phyloP scores from a whole-genome alignment of 1,284 basidiomycete genomes.

The Wallemia hederae region DNA sequence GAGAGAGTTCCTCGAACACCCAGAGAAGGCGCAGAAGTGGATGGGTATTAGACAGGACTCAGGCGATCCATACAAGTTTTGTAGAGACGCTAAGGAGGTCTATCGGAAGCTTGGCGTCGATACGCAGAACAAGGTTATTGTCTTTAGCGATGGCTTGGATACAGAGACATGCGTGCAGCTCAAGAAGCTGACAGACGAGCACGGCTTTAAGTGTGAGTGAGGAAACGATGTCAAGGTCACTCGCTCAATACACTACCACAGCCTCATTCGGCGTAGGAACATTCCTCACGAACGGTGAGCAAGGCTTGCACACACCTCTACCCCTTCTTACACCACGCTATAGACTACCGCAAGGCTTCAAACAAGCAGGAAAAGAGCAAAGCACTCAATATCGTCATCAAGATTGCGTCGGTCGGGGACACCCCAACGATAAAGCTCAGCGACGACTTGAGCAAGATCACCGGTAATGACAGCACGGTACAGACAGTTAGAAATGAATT shows the following conservation, averaged over 20 bases:
- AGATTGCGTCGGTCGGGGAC: constrained; percentile 41
- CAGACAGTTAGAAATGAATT: not conserved
- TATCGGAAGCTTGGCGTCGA: constrained; percentile 39
- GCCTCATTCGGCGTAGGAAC: constrained; percentile 75
- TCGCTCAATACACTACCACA: constrained; percentile 7
- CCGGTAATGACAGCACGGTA: not conserved
- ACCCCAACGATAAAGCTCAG: constrained; percentile 65
- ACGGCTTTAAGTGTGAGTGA: constrained; percentile 42
- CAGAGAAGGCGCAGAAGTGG: constrained; percentile 37
- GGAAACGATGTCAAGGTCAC: not conserved
- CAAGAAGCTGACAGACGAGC: constrained; percentile 35
- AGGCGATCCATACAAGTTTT: constrained; percentile 54
- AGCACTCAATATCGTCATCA: constrained; percentile 77
- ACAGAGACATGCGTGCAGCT: constrained; percentile 38
- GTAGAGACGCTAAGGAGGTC: constrained; percentile 33
- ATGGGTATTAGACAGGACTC: constrained; percentile 66
- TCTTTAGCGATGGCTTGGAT: constrained; percentile 55
- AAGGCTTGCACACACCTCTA: not conserved
- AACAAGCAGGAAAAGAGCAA: constrained; percentile 32
- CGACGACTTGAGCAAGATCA: constrained; percentile 27
- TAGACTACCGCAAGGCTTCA: constrained; percentile 32
- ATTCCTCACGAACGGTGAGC: constrained; percentile 41
- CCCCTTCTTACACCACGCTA: not conserved
- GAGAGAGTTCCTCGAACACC: constrained; percentile 32
- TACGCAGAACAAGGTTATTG: constrained; percentile 32